Base-by-base conservation (phyloP, 257 asterid species). In the Penstemon eatonii region DNA sequence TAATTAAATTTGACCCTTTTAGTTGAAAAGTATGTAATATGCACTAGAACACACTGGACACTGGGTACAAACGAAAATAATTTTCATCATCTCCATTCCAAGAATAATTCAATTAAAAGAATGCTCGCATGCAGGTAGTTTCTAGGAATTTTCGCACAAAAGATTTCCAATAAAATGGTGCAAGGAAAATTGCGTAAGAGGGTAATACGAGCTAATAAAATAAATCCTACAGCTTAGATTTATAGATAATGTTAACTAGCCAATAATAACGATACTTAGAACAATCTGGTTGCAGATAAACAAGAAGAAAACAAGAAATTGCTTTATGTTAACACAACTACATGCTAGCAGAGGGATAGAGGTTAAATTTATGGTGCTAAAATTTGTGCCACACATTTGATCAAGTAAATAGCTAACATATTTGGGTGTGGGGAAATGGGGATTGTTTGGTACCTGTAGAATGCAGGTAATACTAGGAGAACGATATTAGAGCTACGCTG, bases 111-210 rank as follows among this genome's bases (percentile, higher is more conserved):
- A 12, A 60, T 13, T 8, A 13, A 38, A 19, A 25, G 41, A 5
- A 64, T 37, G 33, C 33, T 25, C 2, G 45, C 58, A 64, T 49
- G 69, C 56, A 64, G 58, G 47, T 64, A 45, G 36, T 37, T 38
- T 37, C 10, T 10, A 49, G 37, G 15, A 33, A 65, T 61, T 42
- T 61, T 43, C 2, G 54, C 67, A 42, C 11, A 12, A 44, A 43
- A 12, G 33, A 60, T 44, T 60, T 61, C 40, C 51, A 41, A 60
- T 12, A n/a, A 60, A 55, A 60, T 60, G 7, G 53, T 61, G 7
- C 1, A 7, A 15, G 8, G 6, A 13, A 59, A 41, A 1, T 36
- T 57, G 9, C 12, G 4, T 18, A 46, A 46, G 59, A 18, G 11
- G 18, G 59, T 19, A 15, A 18, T 19, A 54, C 39, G 39, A 19